Conservation (phyloP, 805 yeast genomes). For the Candida maesae region DNA sequence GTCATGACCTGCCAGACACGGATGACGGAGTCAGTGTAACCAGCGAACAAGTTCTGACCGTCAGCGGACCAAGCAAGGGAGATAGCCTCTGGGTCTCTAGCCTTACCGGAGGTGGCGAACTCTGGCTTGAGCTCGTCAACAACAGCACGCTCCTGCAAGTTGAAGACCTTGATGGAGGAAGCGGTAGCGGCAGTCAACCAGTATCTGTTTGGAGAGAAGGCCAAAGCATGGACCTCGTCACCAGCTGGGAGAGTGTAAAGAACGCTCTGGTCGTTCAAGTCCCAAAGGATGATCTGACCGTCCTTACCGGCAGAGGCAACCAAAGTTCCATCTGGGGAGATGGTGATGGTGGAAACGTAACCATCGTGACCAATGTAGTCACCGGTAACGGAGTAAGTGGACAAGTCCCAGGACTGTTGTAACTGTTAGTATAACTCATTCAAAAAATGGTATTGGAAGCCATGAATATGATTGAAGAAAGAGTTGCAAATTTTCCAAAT, state of each 20-base stretch:
- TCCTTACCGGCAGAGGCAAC: constrained; percentile 99
- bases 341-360: constrained; percentile 94
- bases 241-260: constrained; percentile 93
- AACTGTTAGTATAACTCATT: constrained; percentile 40
- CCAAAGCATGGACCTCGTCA: constrained; percentile 96
- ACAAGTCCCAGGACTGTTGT: constrained; percentile 87
- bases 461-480: too few species aligned
- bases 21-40: constrained; percentile 99
- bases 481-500: background rate
- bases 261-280: constrained; percentile 78
- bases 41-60: constrained; percentile 99
- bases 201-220: constrained; percentile 99
- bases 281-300: constrained; percentile 98
- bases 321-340: constrained; percentile 99
- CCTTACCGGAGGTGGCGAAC: constrained; percentile 80
- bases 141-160: constrained; percentile 90
- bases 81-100: constrained; percentile 97
- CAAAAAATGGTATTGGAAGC: too few species aligned
- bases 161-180: constrained; percentile 96
- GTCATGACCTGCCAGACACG: constrained; percentile 99
- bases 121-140: constrained; percentile 98
- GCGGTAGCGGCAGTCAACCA: constrained; percentile 99
- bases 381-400: constrained; percentile 80
- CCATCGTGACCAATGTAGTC: constrained; percentile 99
- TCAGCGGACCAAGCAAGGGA: constrained; percentile 99